These are phyloP conservation scores for Thielaviopsis punctulata DNA, from an alignment of 2,329 filamentous ascomycete species.

Conservation along the genomic window DNA sequence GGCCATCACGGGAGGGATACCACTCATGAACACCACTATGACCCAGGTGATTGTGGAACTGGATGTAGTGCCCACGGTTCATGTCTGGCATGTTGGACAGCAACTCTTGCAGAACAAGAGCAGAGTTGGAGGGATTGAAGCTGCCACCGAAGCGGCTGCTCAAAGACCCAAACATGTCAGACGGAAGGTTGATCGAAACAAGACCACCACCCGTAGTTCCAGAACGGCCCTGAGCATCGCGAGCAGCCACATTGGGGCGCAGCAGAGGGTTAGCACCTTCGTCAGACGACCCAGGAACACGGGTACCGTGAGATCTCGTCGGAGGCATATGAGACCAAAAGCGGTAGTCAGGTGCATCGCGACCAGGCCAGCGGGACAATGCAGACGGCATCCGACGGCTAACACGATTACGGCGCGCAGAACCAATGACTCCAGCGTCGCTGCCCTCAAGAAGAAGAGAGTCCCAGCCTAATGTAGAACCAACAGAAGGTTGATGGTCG, in stretches of 20 bases:
- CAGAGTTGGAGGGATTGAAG: conserved; percentile 28
- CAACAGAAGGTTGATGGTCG: conserved; percentile 27
- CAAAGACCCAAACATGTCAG: conserved; percentile 25
- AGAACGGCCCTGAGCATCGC: conserved; percentile 31
- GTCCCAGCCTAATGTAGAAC: conserved; percentile 39
- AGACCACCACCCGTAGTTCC: conserved; percentile 21
- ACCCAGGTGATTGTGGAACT: conserved; percentile 45
- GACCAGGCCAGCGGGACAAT: conserved; percentile 4
- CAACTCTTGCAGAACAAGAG: conserved; percentile 37
- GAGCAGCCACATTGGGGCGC: conserved; percentile 36
- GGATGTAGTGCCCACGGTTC: conserved; percentile 33
- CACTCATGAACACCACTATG: conserved; percentile 33
- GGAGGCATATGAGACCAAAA: not conserved
- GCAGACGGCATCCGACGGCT: not conserved
- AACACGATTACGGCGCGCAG: conserved; percentile 28
- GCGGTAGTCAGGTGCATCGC: conserved; percentile 2
- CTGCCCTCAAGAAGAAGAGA: conserved; percentile 17
- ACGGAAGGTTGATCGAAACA: conserved; percentile 33
- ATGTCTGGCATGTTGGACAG: conserved; percentile 34
- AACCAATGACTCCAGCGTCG: not conserved
- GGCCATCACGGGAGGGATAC: conserved; percentile 21
- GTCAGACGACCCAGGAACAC: conserved; percentile 38
- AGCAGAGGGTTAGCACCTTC: conserved; percentile 80
- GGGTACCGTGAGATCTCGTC: not conserved
- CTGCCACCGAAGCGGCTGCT: conserved; percentile 4